phyloP scores from a whole-genome alignment of 768 basidiomycete genomes.

The Leccinum barrowsii region DNA sequence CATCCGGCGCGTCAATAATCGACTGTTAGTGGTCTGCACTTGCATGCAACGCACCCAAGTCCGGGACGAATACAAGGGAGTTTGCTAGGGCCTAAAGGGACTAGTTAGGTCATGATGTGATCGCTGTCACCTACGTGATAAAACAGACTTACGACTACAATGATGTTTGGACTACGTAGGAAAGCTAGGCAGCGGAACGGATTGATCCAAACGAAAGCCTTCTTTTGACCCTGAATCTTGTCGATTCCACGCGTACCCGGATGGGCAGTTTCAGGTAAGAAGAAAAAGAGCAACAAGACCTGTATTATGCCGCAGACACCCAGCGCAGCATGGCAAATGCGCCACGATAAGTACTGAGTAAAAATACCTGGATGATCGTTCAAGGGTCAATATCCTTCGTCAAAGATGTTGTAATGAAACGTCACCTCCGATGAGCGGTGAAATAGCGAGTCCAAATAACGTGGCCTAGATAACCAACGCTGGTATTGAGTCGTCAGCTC shows the following conservation, averaged over 20 bases:
- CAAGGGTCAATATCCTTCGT: background rate
- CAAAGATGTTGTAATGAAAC: background rate
- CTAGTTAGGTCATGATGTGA: background rate
- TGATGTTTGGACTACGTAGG: conserved; percentile 57
- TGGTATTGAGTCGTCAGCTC: background rate
- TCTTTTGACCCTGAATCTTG: conserved; percentile 29
- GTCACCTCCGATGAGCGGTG: conserved; percentile 55
- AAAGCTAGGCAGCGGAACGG: conserved; percentile 51
- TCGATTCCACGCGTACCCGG: conserved; percentile 56
- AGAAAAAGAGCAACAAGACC: conserved; percentile 38
- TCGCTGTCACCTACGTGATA: background rate
- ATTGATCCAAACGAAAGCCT: conserved; percentile 50
- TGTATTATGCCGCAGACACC: conserved; percentile 39
- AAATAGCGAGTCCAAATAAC: conserved; percentile 58
- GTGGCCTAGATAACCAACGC: conserved; percentile 31
- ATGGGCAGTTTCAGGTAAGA: conserved; percentile 65
- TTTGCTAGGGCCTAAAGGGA: conserved; percentile 42
- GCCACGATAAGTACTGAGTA: conserved; percentile 65
- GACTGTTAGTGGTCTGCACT: background rate
- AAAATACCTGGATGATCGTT: conserved; percentile 35
- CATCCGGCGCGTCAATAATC: background rate
- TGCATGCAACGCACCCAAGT: conserved; percentile 32
- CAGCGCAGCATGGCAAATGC: conserved; percentile 50
- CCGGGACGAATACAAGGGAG: conserved; percentile 23
- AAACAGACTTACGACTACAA: conserved; percentile 45